phyloP scores from a whole-genome alignment of 2,329 filamentous ascomycete species.

The Talaromyces sp. region DNA sequence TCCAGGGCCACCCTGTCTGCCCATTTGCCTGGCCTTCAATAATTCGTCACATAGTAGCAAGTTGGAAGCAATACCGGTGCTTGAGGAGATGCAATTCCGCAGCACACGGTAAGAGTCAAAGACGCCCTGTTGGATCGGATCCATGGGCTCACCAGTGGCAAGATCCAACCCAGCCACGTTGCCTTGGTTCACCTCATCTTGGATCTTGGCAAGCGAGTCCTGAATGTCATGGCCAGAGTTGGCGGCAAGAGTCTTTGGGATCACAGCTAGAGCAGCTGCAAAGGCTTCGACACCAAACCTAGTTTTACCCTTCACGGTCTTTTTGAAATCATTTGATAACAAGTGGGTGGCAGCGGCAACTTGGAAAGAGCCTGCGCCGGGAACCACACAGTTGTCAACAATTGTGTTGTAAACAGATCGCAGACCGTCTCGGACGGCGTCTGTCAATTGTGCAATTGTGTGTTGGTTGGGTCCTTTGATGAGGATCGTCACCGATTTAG shows the following conservation, averaged over 20 bases:
- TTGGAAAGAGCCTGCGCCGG: constrained; percentile 92
- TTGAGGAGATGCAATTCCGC: constrained; percentile 88
- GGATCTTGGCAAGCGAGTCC: constrained; percentile 80
- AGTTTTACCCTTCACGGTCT: constrained; percentile 94
- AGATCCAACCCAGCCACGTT: constrained; percentile 84
- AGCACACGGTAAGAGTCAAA: constrained; percentile 96
- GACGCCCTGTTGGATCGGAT: constrained; percentile 84
- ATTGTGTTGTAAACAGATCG: constrained; percentile 99
- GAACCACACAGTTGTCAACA: constrained; percentile 93
- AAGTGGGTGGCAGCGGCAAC: constrained; percentile 86
- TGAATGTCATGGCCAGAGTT: constrained; percentile 97
- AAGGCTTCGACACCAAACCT: constrained; percentile 95
- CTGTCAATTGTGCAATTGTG: constrained; percentile 94
- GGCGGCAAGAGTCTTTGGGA: constrained; percentile 94
- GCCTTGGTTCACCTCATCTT: constrained; percentile 80
- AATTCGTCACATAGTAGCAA: constrained; percentile 93
- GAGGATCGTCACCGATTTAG: constrained; percentile 93
- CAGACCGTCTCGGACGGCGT: constrained; percentile 90
- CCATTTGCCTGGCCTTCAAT: constrained; percentile 97
- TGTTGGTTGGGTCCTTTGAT: constrained; percentile 98
- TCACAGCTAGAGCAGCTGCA: constrained; percentile 87
- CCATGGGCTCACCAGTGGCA: constrained; percentile 86
- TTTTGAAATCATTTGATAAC: constrained; percentile 78
- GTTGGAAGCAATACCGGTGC: constrained; percentile 92
- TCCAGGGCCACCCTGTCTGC: constrained; percentile 37